Evolutionary conservation across 768 basidiomycete species (phyloP), one percentile per base, ranked within the genome.

Genomic region (Lactarius deliciosus): DNA sequence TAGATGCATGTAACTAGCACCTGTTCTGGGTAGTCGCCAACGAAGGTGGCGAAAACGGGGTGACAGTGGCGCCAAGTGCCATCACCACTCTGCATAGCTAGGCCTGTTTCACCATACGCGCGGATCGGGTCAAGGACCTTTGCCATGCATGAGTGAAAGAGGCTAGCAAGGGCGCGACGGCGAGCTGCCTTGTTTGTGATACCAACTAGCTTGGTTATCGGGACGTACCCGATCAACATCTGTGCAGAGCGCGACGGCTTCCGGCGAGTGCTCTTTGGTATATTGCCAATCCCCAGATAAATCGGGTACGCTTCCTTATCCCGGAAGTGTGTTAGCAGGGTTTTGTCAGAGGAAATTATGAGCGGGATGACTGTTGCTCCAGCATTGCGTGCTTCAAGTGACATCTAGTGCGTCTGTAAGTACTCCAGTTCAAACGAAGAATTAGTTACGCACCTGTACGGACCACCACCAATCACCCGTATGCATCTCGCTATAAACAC

Each of bases 181-280:
- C 53, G 25, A 18, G 57, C 22, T 13, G 40, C 30, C 11, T 63
- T 50, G 40, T 65, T 74, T 0, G 62, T 20, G 13, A 73, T 61
- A 50, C 72, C 64, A 4, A 60, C 41, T 3, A 74, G 65, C 1
- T 43, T 50, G 20, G 67, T 69, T 20, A 66, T 57, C 1, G 77
- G 75, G 70, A 45, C 9, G 20, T 45, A 45, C 5, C 43, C 43
- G 4, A 45, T 20, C 5, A 45, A 2, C 18, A 45, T 45, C 18
- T 45, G 43, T 2, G 43, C 43, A 45, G 18, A 18, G 4, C 4
- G 45, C 8, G 10, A 47, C 4, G 45, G 45, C 10, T 47, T 47
- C 2, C n/a, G n/a, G n/a, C n/a, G n/a, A 11, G n/a, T n/a, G 9
- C 9, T 72, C 70, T 61, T 72, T 53, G 20, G 73, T 69, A 56